Base-by-base conservation (phyloP, 495 filamentous ascomycete species). In the Lophium mytilinum region DNA sequence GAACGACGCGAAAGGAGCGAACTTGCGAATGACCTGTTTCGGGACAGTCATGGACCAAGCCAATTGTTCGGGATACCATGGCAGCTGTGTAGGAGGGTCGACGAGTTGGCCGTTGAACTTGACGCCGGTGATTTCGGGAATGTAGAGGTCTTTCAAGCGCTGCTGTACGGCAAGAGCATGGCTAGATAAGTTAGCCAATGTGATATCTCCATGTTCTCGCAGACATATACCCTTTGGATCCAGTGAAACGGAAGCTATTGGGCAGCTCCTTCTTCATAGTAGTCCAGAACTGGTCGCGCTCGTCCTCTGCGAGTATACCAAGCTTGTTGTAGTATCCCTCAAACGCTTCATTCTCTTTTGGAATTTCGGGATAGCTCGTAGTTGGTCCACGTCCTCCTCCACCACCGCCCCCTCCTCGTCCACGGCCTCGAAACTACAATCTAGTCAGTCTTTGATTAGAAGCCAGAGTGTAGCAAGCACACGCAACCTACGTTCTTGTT, bases 21-120 rank as follows among this genome's bases (percentile, higher is more conserved):
- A 94, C 58, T 88, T 88, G 53, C 94, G 84, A 62, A 97, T 76
- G 54, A 96, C 84, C 56, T 93, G 86, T 75, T 97, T 97, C 15
- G 93, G 89, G 7, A 90, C 95, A 18, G 89, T 95, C 89, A 97
- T 96, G 55, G 80, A 86, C 87, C 92, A 98, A 18, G 92, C 94
- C 55, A 97, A 82, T 61, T 86, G 78, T 62, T 97, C 90, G 15
- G 93, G 93, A 70, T 92, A 97, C 89, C 90, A 97, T 8, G 81
- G 75, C 14, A 98, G 84, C 0, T 86, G 78, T 67, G 77, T 76
- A 1, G 93, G 93, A 2, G 94, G 81, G 48, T 90, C 82, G 65
- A 96, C 90, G 21, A 73, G 73, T 58, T 84, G 78, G 67, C 85
- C 92, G 66, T 97, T 87, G 75, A 75, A 82, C 49, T 79, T 69